Base-by-base conservation (phyloP, 1,139 yeast species). In the Yamadazyma buinensis region DNA sequence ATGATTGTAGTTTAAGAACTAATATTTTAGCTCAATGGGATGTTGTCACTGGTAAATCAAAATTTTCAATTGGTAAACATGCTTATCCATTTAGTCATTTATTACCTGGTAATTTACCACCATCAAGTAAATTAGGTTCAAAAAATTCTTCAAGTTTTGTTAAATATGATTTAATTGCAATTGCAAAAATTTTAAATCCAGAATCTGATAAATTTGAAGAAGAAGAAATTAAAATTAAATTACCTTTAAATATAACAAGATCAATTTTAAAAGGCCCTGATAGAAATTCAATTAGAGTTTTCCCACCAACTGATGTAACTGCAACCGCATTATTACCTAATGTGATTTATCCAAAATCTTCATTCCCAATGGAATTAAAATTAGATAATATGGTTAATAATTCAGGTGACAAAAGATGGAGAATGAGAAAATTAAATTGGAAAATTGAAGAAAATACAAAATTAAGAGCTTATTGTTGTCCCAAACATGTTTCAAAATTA, bases 81-180 rank as follows among this genome's bases (percentile, higher is more conserved):
- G 88, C 86, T 2, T 92, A 86, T 54, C 99, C 98, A 2, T 92
- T 94, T 54, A 84, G 95, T n/a, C 90, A 88, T 56, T 62, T 94
- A 28, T 57, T 92, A 11, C 95, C 97, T 0, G 98, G 99, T 0
- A 68, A 84, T n/a, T 57, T 88, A 22, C 97, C 98, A 0, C 88
- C 95, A 1, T 75, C 95, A 1, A 67, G 85, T 12, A 65, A 74
- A 26, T 53, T 84, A 14, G 85, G 85, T 2, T 61, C 68, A 3
- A 64, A 79, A 4, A 65, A 72, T 29, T 65, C 80, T 3, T 65
- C 71, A 28, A 67, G 81, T 0, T 66, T 72, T 17, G 76, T 94
- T 33, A 75, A 74, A 47, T 92, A 94, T 59, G 86, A 81, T 49
- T 63, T 92, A 32, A 66, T 80, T 12, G 96, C 95, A 0, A 72